These are phyloP conservation scores for Saccharum hybrid DNA, from an alignment of 202 grass and related monocot species.

Conservation along the genomic window DNA sequence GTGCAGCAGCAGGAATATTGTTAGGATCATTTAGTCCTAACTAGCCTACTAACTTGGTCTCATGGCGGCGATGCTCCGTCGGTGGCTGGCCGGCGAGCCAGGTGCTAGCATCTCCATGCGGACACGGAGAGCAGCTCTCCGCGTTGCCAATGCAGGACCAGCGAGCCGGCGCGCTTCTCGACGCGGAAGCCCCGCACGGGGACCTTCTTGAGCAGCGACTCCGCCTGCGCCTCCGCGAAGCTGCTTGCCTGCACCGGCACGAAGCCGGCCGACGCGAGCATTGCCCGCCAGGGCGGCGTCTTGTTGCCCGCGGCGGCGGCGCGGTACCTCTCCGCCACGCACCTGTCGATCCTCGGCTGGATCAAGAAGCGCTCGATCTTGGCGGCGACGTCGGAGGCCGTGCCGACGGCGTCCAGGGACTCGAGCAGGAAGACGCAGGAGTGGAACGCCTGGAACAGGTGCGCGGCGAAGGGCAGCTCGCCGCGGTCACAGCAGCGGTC, in stretches of 20 bases:
- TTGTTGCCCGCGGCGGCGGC: conserved; percentile 44
- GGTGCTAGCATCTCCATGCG: conserved; percentile 58
- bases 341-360: conserved; percentile 61
- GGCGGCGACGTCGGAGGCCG: conserved; percentile 40
- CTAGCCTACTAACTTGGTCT: conserved; percentile 35
- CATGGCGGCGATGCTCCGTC: no score
- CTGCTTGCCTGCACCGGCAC: conserved; percentile 65
- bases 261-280: conserved; percentile 65
- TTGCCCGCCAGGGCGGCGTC: conserved; percentile 62
- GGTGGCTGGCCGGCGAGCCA: no score
- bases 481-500: conserved; percentile 57
- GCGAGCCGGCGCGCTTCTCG: conserved; percentile 64
- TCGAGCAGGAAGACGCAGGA: conserved; percentile 64
- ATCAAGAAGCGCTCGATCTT: conserved; percentile 73
- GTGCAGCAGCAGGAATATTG: background rate
- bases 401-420: conserved; percentile 66
- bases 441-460: conserved; percentile 66
- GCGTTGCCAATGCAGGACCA: conserved; percentile 66
- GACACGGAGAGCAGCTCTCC: conserved; percentile 63
- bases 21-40: conserved; percentile 50
- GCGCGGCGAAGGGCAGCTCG: conserved; percentile 59
- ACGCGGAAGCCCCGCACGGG: conserved; percentile 70
- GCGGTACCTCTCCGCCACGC: conserved; percentile 55
- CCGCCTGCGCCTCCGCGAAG: conserved; percentile 69
- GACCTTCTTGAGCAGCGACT: conserved; percentile 68